Base-by-base conservation (phyloP, 192 early-diverging fungal genomes). In the Coemansia sp. region DNA sequence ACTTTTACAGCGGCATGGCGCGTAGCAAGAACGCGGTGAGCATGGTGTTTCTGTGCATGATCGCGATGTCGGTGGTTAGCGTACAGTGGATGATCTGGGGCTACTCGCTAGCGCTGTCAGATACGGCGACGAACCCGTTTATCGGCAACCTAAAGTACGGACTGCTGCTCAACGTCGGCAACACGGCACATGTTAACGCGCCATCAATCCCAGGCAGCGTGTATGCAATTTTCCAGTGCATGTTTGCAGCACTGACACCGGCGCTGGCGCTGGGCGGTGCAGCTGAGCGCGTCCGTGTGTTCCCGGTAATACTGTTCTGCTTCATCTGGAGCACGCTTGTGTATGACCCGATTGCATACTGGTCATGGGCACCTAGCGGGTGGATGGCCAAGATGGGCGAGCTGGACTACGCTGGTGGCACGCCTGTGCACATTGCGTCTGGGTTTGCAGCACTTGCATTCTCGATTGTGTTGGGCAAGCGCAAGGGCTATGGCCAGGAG, bases 1-100 rank as follows among this genome's bases (percentile, higher is more conserved):
- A 95, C 79, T 94, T 97, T 62, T 99, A 99, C 85, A 92, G 92
- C 56, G 97, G 97, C 35, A 89, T 97, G 89, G 87, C 91, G 9
- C 83, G 94, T 24, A 85, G 85, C 67, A 98, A 98, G 81, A 95
- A 96, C 84, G 90, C 94, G 1, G 85, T 98, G 11, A 92, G 92
- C 9, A 66, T 98, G 59, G 89, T 97, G 32, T 88, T 96, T 83
- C 81, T 93, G 43, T 92, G 87, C 47, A 84, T 91, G 66, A 80
- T 92, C 17, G 85, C 92, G 32, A 76, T 93, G 72, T 85, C 92
- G 8, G 88, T 97, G n/a, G 93, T 97, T 19, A 80, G 91, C 50
- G 62, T 98, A 22, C 94, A 94, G 86, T 98, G 94, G 93, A 85
- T 90, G 62, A 70, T 95, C 25, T 92, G 92, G 73, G 96, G 96